Percentiles rank a stretch among this genome's conserved stretches.
These are phyloP conservation scores for Quercus variabilis DNA, from an alignment of 306 rosid genomes.

Conservation along the genomic window DNA sequence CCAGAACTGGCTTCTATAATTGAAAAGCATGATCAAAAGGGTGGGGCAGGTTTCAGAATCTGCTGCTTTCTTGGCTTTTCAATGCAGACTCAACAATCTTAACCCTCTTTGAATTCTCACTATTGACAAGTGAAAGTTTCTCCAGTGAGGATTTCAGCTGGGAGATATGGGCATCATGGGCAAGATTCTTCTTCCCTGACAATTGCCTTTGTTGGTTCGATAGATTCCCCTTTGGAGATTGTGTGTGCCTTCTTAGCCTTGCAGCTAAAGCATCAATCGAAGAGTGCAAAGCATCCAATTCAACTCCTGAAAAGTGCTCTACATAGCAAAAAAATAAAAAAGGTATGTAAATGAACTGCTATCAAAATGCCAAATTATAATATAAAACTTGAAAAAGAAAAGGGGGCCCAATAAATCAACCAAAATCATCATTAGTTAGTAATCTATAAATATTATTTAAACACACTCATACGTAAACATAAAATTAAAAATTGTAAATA, in stretches of 20 bases:
- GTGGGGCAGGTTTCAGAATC: constrained; percentile 21
- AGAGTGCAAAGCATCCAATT: constrained; percentile 73
- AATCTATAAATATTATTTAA: too few species aligned
- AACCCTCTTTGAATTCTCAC: constrained; percentile 63
- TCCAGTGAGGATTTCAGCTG: constrained; percentile 70
- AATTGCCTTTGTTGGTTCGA: constrained; percentile 42
- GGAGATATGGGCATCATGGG: constrained; percentile 57
- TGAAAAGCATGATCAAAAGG: constrained; percentile 1
- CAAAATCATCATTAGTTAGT: too few species aligned
- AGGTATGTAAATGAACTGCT: not conserved
- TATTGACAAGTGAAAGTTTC: constrained; percentile 66
- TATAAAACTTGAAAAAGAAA: not conserved
- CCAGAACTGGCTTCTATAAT: not conserved
- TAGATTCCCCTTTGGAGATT: constrained; percentile 40
- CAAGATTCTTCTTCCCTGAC: constrained; percentile 43
- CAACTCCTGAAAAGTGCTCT: constrained; percentile 71
- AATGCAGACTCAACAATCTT: constrained; percentile 67
- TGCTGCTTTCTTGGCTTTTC: constrained; percentile 44
- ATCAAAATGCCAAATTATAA: not conserved
- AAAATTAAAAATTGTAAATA: too few species aligned
- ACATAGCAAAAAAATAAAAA: constrained; percentile 16
- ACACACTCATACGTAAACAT: too few species aligned
- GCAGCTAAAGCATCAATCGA: constrained; percentile 60
- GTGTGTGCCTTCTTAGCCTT: constrained; percentile 59
- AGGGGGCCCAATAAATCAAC: too few species aligned